Evolutionary conservation across 1,284 basidiomycete species (phyloP), one percentile per base, ranked within the genome.

Genomic region (Xanthoconium separans): DNA sequence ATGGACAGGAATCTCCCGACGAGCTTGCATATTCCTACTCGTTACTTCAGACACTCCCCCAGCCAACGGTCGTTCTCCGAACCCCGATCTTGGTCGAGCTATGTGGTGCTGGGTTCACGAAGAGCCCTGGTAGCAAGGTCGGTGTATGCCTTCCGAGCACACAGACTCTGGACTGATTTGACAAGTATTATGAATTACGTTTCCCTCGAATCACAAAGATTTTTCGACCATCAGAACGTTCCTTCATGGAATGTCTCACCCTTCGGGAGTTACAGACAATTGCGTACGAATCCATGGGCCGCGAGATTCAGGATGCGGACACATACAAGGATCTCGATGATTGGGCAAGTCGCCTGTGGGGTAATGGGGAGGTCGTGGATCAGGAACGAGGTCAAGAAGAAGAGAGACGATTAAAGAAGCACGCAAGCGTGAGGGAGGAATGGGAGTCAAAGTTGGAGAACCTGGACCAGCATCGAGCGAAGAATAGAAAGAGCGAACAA

Each of bases 81-180:
- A 71, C 73, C 18, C 91, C 91, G 0, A 64, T 92, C 16, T 75
- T 91, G 6, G 85, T 78, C 2, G 90, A 93, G 61, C 63, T 95
- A 2, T 85, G 82, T 61, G 92, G 92, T 6, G 91, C 89, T 2
- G 87, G 91, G 0, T 95, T 93, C 65, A 87, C 86, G 39, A 89
- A 87, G 64, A 70, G 83, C 11, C 73, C 75, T 0, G 62, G 73
- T 27, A 81, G 78, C 60, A 73, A 78, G 58, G 90, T 91, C 51
- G 52, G 78, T 65, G 7, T 18, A 10, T 37, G 6, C 36, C 41
- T 36, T 27, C 13, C 24, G 15, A 29, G 31, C 16, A 30, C n/a
- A 6, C 15, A 6, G 40, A 29, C 29, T 53, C 27, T 44, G 39
- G n/a, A 55, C 45, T 37, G n/a, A 55, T 46, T 34, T 2, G 3